Evolutionary conservation across 129 eudicot species (phyloP).

Genomic region (Arctium minus): DNA sequence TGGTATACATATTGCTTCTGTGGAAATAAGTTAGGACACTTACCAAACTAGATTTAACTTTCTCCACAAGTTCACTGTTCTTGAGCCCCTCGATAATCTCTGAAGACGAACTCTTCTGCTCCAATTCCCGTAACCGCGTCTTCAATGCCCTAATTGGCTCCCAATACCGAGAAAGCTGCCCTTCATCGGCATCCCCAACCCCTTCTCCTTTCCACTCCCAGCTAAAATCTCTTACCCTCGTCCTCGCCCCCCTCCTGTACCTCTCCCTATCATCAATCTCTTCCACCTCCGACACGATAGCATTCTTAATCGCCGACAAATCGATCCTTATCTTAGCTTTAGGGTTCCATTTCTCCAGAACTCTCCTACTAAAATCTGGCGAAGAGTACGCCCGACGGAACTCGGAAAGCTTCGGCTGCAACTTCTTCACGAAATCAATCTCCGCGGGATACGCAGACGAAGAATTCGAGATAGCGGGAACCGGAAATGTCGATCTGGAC

Average conservation of each 20-base stretch:
- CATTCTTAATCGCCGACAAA: slow-evolving; percentile 77
- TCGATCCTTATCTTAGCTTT: slow-evolving; percentile 55
- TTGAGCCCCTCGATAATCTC: slow-evolving; percentile 64
- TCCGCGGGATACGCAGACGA: slow-evolving; percentile 58
- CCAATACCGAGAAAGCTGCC: slow-evolving; percentile 53
- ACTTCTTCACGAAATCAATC: slow-evolving; percentile 63
- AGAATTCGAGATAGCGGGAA: slow-evolving; percentile 47
- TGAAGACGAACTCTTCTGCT: slow-evolving; percentile 48
- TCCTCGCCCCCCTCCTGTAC: slow-evolving; percentile 40
- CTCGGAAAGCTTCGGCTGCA: slow-evolving; percentile 79
- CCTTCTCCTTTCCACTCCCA: slow-evolving; percentile 39
- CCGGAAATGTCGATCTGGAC: slow-evolving; percentile 62
- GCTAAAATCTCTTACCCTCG: slow-evolving; percentile 44
- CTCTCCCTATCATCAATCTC: slow-evolving; percentile 49
- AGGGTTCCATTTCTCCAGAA: slow-evolving; percentile 64
- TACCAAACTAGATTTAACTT: slow-evolving; percentile 77
- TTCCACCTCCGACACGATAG: slow-evolving; percentile 70
- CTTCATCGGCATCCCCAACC: slow-evolving; percentile 24
- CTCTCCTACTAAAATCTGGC: slow-evolving; percentile 66
- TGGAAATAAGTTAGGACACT: neutral
- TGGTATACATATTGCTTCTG: slow-evolving; percentile 2
- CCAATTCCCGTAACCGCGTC: slow-evolving; percentile 57
- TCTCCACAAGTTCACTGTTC: slow-evolving; percentile 71
- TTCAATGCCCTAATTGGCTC: slow-evolving; percentile 72
- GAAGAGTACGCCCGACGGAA: slow-evolving; percentile 76